Base-by-base conservation (phyloP, 2,329 filamentous ascomycete species). In the Macrophomina phaseolina region DNA sequence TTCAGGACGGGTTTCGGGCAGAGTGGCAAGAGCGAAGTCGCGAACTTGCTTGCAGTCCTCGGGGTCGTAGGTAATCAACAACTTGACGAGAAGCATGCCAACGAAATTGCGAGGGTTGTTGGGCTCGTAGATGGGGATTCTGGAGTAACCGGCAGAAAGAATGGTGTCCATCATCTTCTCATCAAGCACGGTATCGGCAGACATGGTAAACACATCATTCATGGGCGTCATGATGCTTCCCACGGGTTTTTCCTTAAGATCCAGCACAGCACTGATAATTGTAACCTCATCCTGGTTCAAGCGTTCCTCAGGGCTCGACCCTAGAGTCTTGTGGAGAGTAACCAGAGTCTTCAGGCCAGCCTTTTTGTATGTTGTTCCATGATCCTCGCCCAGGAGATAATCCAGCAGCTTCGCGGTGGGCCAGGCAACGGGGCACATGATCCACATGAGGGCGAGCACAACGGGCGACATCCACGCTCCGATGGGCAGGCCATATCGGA, bases 181-280 rank as follows among this genome's bases (percentile, higher is more conserved):
- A 74, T 99, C 93, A 67, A 99, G 82, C 2, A 98, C 85, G 4
- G 94, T 95, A 74, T 99, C 94, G 62, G 94, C 91, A n/a, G 93
- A 93, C 88, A 99, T 92, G 68, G 91, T 94, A 76, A 97, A 99
- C 58, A 98, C 95, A 76, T 99, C 94, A 53, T 92, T 89, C 91
- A 99, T 98, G 0, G 95, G 95, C 0, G 96, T 99, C 95, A 99
- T 99, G 76, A 99, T 97, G 75, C 89, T 91, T 52, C 92, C 93
- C 6, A 99, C 94, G 0, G 94, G 86, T 82, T 99, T 99, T 71
- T 95, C 94, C 82, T 98, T 99, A 71, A 99, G 84, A 76, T 99
- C 95, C 67, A 99, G 83, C 14, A 98, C 95, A 45, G 95, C 94
- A 71, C 92, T 97, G 79, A 99, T 99, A 77, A 99, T 99, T 68